These are phyloP conservation scores for Fusarium anthophilum DNA, from an alignment of 2,329 filamentous ascomycete species.

Conservation along the genomic window DNA sequence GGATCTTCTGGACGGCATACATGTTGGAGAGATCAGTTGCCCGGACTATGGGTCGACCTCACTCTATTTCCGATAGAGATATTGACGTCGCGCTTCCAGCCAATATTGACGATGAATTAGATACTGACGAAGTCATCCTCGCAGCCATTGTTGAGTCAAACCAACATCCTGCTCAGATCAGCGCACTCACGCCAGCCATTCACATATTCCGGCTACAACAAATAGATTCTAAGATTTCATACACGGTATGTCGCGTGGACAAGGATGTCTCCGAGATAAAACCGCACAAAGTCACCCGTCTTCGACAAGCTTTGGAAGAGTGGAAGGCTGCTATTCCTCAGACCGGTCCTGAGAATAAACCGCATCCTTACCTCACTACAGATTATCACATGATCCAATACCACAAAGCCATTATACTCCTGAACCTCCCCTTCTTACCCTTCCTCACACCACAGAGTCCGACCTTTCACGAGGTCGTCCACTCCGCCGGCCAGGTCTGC, in stretches of 20 bases:
- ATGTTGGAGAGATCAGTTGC: conserved; percentile 1
- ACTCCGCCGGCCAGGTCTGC: neutral
- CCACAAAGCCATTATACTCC: neutral
- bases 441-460: neutral
- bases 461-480: neutral
- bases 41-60: neutral
- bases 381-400: neutral
- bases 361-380: neutral
- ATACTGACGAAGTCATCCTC: neutral
- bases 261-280: neutral
- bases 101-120: neutral
- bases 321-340: neutral
- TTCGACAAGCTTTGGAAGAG: neutral
- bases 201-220: neutral
- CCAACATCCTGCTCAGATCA: neutral
- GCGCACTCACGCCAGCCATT: neutral
- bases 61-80: conserved; percentile 1
- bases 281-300: neutral
- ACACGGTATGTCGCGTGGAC: neutral
- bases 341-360: neutral
- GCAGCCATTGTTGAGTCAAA: neutral
- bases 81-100: neutral
- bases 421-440: neutral
- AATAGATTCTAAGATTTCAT: neutral
- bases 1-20: neutral